Evolutionary conservation across 805 yeast genomes (phyloP).

Genomic region (Zygotorulaspora chibaensis): DNA sequence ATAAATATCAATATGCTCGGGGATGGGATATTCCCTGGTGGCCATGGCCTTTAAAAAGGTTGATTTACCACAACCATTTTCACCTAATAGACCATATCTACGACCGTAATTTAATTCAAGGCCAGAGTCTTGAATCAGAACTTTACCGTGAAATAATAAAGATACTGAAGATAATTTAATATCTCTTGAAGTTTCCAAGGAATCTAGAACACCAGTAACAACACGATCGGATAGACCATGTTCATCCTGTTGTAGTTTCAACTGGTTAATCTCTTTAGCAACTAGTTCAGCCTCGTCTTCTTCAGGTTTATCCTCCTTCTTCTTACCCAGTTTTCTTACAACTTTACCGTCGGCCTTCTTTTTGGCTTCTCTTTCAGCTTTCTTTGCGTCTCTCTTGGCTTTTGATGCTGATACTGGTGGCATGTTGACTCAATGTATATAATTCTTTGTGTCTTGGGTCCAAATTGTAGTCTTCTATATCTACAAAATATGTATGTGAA

Average conservation of each 20-base stretch:
- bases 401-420: constrained; percentile 77
- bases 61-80: constrained; percentile 98
- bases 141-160: constrained; percentile 94
- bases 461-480: background rate
- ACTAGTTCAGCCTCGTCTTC: constrained; percentile 53
- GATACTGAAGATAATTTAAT: constrained; percentile 86
- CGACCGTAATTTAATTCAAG: constrained; percentile 95
- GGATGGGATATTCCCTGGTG: constrained; percentile 93
- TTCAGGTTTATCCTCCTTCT: constrained; percentile 36
- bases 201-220: constrained; percentile 92
- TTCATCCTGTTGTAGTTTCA: constrained; percentile 90
- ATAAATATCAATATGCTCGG: constrained; percentile 86
- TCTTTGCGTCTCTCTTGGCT: constrained; percentile 93
- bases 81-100: constrained; percentile 96
- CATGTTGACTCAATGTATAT: constrained; percentile 18
- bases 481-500: background rate
- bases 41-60: constrained; percentile 91
- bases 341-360: constrained; percentile 77
- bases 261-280: constrained; percentile 72
- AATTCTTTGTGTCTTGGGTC: constrained; percentile 2
- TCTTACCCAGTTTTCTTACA: constrained; percentile 51
- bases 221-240: constrained; percentile 96
- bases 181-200: constrained; percentile 88
- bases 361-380: constrained; percentile 97
- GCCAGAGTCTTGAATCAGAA: constrained; percentile 84